These are phyloP conservation scores for Hortaea sp. DNA, from an alignment of 2,329 filamentous ascomycete species.

Conservation along the genomic window DNA sequence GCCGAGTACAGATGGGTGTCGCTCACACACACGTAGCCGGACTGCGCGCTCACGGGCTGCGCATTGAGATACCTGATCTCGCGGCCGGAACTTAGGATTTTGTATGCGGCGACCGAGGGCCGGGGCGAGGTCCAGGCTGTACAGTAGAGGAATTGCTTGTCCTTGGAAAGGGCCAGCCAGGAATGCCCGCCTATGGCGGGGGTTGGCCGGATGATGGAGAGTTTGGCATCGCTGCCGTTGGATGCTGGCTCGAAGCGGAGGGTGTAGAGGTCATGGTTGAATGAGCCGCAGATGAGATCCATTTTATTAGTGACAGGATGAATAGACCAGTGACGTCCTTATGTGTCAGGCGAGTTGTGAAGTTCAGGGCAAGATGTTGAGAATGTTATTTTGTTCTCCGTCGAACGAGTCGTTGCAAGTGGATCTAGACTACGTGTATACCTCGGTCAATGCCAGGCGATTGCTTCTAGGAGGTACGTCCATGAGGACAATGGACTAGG, in stretches of 20 bases:
- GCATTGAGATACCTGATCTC: conserved; percentile 23
- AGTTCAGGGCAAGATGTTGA: too few relatives aligned
- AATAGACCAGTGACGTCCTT: too few relatives aligned
- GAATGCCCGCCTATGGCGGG: conserved; percentile 25
- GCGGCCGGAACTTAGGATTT: conserved; percentile 12
- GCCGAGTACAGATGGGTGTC: conserved; percentile 23
- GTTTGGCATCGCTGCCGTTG: conserved; percentile 2
- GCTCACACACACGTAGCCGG: conserved; percentile 24
- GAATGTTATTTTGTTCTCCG: too few relatives aligned
- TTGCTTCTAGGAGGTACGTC: too few relatives aligned
- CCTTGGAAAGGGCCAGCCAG: conserved; percentile 24
- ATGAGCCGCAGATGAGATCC: conserved; percentile 28
- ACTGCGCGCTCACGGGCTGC: conserved; percentile 19
- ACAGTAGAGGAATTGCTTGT: conserved; percentile 21
- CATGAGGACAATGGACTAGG: too few relatives aligned
- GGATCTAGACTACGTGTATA: too few relatives aligned
- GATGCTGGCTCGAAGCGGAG: conserved; percentile 20
- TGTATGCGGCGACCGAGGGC: conserved; percentile 24
- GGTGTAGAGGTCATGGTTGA: conserved; percentile 25
- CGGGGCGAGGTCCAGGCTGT: conserved; percentile 26
- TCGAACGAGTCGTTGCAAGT: too few relatives aligned
- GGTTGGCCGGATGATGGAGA: conserved; percentile 18
- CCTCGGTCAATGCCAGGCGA: too few relatives aligned
- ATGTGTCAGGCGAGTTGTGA: too few relatives aligned
- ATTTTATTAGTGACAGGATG: conserved; percentile 7